These are phyloP conservation scores for Scheffersomyces parashehatae DNA, from an alignment of 1,139 yeast genomes.

Conservation along the genomic window DNA sequence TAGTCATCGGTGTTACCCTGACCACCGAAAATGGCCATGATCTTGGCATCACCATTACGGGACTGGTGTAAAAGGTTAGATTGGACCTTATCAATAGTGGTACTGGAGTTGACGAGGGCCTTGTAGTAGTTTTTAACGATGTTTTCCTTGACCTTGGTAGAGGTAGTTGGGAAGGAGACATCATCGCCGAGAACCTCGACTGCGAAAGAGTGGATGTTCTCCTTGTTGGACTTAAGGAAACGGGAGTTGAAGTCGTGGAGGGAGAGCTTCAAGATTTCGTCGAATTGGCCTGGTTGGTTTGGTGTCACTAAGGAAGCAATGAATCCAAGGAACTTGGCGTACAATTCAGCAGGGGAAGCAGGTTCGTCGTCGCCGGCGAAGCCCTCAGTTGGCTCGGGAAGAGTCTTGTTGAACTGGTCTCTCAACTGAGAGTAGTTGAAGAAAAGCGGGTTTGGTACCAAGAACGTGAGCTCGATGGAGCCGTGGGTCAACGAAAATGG, in stretches of 20 bases:
- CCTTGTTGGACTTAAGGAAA: slow-evolving; percentile 57
- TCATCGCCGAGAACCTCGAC: slow-evolving; percentile 56
- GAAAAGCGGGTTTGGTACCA: slow-evolving; percentile 81
- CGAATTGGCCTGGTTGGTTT: slow-evolving; percentile 52
- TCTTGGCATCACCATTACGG: slow-evolving; percentile 49
- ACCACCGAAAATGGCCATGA: slow-evolving; percentile 94
- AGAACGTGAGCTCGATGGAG: slow-evolving; percentile 79
- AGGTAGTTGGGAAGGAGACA: slow-evolving; percentile 62
- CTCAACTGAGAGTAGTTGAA: slow-evolving; percentile 83
- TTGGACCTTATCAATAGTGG: slow-evolving; percentile 24
- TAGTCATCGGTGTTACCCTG: slow-evolving; percentile 98
- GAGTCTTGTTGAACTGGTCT: slow-evolving; percentile 76
- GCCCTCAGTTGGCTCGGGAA: slow-evolving; percentile 83
- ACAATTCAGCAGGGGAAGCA: slow-evolving; percentile 80
- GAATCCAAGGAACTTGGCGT: slow-evolving; percentile 82
- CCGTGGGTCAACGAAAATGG: slow-evolving; percentile 88
- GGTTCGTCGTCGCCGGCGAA: slow-evolving; percentile 90
- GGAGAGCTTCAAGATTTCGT: slow-evolving; percentile 67
- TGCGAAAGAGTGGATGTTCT: slow-evolving; percentile 90
- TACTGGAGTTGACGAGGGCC: slow-evolving; percentile 54
- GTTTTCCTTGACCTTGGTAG: slow-evolving; percentile 67
- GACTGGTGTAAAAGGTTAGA: slow-evolving; percentile 55
- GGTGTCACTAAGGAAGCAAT: slow-evolving; percentile 60
- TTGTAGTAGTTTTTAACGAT: slow-evolving; percentile 69
- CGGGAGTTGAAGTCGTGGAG: slow-evolving; percentile 82